A percentile compares a stretch with the other conserved stretches of the same genome.
These are phyloP conservation scores for Marchantia polymorpha DNA, from an alignment of 225 moss, liverwort and hornwort species.

Conservation along the genomic window DNA sequence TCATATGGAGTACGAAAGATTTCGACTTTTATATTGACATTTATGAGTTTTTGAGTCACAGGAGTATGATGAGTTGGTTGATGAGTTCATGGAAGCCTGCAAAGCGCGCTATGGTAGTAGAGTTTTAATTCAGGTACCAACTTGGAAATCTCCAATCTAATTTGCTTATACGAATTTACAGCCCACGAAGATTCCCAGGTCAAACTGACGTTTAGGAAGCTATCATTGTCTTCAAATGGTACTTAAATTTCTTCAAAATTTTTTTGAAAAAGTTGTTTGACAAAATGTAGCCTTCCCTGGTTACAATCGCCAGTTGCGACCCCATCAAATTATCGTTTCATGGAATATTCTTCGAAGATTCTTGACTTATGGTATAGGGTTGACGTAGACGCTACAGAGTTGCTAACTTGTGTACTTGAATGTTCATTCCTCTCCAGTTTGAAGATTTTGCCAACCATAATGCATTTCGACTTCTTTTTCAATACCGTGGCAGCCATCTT, in stretches of 20 bases:
- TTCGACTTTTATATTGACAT: neutral
- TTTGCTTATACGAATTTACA: neutral
- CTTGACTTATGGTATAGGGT: neutral
- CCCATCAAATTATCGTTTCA: neutral
- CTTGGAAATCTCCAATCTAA: neutral
- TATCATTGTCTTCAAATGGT: neutral
- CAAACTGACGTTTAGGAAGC: no score
- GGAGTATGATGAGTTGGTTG: conserved; percentile 76
- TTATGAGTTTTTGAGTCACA: conserved; percentile 21
- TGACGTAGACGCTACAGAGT: neutral
- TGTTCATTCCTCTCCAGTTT: conserved; percentile 43
- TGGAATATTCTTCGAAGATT: neutral
- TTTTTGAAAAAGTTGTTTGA: no score
- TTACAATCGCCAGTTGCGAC: neutral
- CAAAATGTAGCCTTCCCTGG: no score
- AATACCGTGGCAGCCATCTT: conserved; percentile 67
- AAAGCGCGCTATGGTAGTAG: conserved; percentile 52
- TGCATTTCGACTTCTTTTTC: conserved; percentile 77
- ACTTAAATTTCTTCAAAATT: neutral
- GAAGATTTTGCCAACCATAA: conserved; percentile 93
- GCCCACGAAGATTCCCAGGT: no score
- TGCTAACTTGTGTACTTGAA: conserved; percentile 6
- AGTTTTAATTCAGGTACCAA: conserved; percentile 44
- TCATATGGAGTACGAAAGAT: neutral
- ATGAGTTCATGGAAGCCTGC: conserved; percentile 84